Evolutionary conservation across 1,139 yeast species (phyloP).

Genomic region (Blastobotrys buckinghamii): DNA sequence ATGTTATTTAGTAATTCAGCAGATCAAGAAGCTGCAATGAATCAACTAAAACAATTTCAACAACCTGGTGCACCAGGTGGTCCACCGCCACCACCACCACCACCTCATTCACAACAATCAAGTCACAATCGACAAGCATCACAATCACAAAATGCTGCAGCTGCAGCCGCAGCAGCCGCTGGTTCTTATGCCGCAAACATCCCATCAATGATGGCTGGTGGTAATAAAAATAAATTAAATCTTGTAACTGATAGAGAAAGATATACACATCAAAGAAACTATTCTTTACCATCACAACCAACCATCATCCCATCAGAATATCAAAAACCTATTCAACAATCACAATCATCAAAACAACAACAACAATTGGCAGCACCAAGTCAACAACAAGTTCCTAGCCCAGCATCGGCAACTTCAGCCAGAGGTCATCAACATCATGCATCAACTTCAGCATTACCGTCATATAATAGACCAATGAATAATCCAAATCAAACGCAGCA

Average conservation of each 20-base stretch:
- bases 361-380: slow-evolving; percentile 15
- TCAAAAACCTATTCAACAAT: slow-evolving; percentile 3
- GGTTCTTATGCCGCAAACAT: slow-evolving; percentile 11
- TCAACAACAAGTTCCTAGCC: slow-evolving; percentile 5
- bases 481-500: no score
- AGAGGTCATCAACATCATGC: slow-evolving; percentile 21
- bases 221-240: slow-evolving; percentile 5
- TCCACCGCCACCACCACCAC: slow-evolving; percentile 14
- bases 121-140: slow-evolving; percentile 13
- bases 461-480: slow-evolving; percentile 13
- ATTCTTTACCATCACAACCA: slow-evolving; percentile 25
- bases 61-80: slow-evolving; percentile 1
- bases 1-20: slow-evolving; percentile 40
- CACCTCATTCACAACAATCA: slow-evolving; percentile 9
- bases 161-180: slow-evolving; percentile 11
- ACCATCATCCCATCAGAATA: slow-evolving; percentile 17
- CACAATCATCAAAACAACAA: slow-evolving; percentile 12
- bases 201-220: slow-evolving; percentile 8
- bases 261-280: slow-evolving; percentile 22
- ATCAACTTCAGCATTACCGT: slow-evolving; percentile 23
- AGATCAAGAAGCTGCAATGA: slow-evolving; percentile 6
- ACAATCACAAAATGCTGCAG: slow-evolving; percentile 5
- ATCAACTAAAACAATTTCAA: background rate
- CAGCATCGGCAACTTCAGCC: slow-evolving; percentile 12
- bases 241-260: slow-evolving; percentile 3